Evolutionary conservation across 1,284 basidiomycete species (phyloP).

Genomic region (Hymenochaete sp.): DNA sequence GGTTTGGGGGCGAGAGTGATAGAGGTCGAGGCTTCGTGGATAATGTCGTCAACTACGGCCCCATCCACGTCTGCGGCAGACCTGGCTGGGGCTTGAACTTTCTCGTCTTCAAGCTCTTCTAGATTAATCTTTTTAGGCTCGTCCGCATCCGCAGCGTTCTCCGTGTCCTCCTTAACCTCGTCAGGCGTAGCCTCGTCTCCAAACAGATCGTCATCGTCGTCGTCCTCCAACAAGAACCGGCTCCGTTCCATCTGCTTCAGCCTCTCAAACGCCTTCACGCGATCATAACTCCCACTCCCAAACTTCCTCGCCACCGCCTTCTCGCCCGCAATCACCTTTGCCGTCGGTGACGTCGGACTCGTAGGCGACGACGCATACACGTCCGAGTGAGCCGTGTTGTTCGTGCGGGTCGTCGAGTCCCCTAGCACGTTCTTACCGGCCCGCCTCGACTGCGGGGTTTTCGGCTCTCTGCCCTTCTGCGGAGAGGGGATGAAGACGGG

Average conservation of each 20-base stretch:
- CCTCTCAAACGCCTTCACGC: conserved; percentile 26
- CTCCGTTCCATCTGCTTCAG: conserved; percentile 34
- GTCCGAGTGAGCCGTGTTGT: conserved; percentile 1
- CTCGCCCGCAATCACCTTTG: background rate
- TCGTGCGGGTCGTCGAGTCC: conserved; percentile 14
- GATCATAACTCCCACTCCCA: conserved; percentile 17
- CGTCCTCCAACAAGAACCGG: conserved; percentile 21
- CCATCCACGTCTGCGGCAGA: background rate
- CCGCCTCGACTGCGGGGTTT: too few species aligned
- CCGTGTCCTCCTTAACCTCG: background rate
- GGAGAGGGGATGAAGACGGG: too few species aligned
- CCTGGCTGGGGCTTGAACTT: background rate
- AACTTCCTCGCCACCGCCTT: conserved; percentile 4
- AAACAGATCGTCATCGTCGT: conserved; percentile 21
- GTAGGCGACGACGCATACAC: background rate
- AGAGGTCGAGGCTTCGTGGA: background rate
- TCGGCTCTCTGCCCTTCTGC: too few species aligned
- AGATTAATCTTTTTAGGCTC: too few species aligned
- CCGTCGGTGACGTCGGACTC: conserved; percentile 1
- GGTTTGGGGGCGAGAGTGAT: conserved; percentile 2
- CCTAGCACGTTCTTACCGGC: too few species aligned
- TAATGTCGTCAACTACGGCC: background rate
- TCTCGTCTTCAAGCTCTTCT: background rate
- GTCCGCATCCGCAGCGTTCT: too few species aligned
- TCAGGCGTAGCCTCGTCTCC: background rate